Evolutionary conservation across 805 yeast species (phyloP).

Genomic region (Metschnikowia reukaufii): DNA sequence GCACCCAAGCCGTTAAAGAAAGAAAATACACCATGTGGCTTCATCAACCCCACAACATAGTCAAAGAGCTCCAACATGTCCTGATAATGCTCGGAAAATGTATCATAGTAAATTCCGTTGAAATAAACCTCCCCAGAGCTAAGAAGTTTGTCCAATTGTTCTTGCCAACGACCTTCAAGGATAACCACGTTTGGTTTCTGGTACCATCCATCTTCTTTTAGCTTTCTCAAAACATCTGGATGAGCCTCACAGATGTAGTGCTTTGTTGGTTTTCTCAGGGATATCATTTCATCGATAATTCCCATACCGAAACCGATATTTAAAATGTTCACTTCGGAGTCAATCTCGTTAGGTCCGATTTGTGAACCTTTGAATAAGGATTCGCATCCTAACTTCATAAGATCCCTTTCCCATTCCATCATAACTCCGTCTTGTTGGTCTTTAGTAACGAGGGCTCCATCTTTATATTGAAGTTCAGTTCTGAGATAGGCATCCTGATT

Average conservation of each 20-base stretch:
- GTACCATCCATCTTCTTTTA: constrained; percentile 80
- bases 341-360: constrained; percentile 28
- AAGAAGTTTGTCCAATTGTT: constrained; percentile 63
- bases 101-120: constrained; percentile 91
- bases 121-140: constrained; percentile 66
- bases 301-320: constrained; percentile 98
- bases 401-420: constrained; percentile 93
- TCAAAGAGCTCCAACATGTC: constrained; percentile 89
- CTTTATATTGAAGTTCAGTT: constrained; percentile 66
- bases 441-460: constrained; percentile 68
- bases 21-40: constrained; percentile 81
- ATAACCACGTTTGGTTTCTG: constrained; percentile 69
- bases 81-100: constrained; percentile 86
- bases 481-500: constrained; percentile 63
- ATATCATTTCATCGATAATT: constrained; percentile 78
- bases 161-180: constrained; percentile 93
- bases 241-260: constrained; percentile 95
- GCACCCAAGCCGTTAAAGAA: constrained; percentile 83
- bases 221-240: constrained; percentile 76
- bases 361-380: constrained; percentile 55
- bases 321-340: constrained; percentile 52
- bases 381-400: constrained; percentile 81
- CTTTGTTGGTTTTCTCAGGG: constrained; percentile 48
- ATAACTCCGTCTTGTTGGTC: constrained; percentile 84
- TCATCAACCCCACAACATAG: constrained; percentile 73